Base-by-base conservation (phyloP, 257 asterid genomes). In the Echites panduratus region DNA sequence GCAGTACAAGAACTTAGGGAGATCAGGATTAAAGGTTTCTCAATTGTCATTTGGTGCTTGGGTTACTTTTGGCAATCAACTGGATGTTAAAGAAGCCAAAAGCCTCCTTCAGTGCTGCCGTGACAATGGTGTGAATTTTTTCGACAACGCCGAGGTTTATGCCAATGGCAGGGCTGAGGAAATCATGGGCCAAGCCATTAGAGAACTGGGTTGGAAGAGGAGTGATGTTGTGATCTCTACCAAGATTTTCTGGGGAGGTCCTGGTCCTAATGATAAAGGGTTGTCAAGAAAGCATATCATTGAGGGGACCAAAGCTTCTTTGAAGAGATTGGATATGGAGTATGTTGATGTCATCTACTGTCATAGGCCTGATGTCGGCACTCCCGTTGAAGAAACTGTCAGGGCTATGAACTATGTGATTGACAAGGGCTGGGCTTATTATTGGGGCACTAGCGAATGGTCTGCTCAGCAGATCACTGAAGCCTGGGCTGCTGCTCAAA, bases 361-460 rank as follows among this genome's bases (percentile, higher is more conserved):
- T 77, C 98, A 95, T 27, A 78, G 99, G 75, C 98, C 99, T 47
- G 98, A 95, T 67, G 47, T 78, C 12, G 59, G 82, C 48, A 92
- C 97, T 7, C 99, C 99, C 14, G 85, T 95, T 79, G 99, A 95
- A 77, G 99, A 92, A 77, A 95, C 98, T 11, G 98, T 95, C 32
- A 84, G 98, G 86, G 98, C 99, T 44, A 92, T 95, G 98, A 95
- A 92, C 70, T 45, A 89, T 72, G 99, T 95, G 66, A 95, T 95
- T 80, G 99, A 95, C 76, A 83, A 95, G 71, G 99, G 99, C 0
- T 92, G 95, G 99, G 99, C 99, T 13, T 92, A 79, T 78, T 95
- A 95, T 71, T 92, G 99, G 99, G 98, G 99, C 12, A 95, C 99
- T 0, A 95, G 99, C 66, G 99, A 95, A 82, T 95, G 99, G 99